These are phyloP conservation scores for Taiozyma sp. DNA, from an alignment of 1,139 yeast species.

Conservation along the genomic window DNA sequence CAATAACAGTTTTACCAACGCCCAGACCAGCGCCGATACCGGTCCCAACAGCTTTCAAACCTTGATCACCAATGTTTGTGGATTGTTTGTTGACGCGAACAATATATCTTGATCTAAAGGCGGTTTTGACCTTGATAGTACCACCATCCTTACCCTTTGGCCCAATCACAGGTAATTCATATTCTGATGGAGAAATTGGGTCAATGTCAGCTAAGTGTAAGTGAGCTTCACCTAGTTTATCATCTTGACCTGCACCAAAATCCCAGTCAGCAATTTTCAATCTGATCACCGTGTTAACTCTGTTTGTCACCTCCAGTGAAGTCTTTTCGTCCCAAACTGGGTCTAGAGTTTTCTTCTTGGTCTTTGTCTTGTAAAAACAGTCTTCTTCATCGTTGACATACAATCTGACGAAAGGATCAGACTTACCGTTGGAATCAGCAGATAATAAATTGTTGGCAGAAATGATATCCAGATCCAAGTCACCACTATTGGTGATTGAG, in stretches of 20 bases:
- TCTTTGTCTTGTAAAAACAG: conserved; percentile 64
- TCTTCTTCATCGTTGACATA: conserved; percentile 57
- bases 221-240: conserved; percentile 65
- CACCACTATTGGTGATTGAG: conserved; percentile 72
- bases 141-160: conserved; percentile 60
- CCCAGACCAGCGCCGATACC: conserved; percentile 36
- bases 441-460: conserved; percentile 71
- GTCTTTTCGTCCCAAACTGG: conserved; percentile 80
- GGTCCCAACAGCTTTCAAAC: conserved; percentile 29
- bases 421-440: conserved; percentile 86
- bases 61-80: conserved; percentile 32
- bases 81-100: conserved; percentile 29
- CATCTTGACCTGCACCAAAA: conserved; percentile 82
- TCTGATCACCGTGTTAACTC: conserved; percentile 54
- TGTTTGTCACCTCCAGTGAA: conserved; percentile 46
- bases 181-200: conserved; percentile 46
- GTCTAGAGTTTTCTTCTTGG: conserved; percentile 76
- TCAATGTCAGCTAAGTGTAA: conserved; percentile 60
- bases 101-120: conserved; percentile 70
- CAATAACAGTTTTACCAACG: conserved; percentile 36
- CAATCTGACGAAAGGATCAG: conserved; percentile 84
- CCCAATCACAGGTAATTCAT: conserved; percentile 47
- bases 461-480: conserved; percentile 54
- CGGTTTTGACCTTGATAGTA: conserved; percentile 48
- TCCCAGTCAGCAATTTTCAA: conserved; percentile 85